Evolutionary conservation across 768 basidiomycete genomes (phyloP), one percentile per base, ranked within the genome.

Genomic region (Amylocystis lapponica): DNA sequence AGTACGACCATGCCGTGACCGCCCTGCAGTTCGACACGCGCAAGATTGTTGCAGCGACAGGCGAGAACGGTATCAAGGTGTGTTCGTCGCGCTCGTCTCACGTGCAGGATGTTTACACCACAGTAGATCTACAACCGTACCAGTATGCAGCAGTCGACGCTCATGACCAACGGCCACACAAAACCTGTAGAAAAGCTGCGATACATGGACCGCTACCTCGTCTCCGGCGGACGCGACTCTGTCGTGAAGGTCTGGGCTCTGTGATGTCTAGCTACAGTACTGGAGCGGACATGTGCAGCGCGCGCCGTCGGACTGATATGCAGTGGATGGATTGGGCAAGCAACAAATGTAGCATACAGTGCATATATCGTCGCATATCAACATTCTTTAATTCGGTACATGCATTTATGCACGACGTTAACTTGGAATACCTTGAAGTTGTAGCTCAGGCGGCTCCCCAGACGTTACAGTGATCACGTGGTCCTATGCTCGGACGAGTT

Each of bases 131-230:
- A 93, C 66, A 99, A 98, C 62, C 85, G 96, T 22, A 97, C 92
- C 7, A 90, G 82, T 49, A 81, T 85, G 71, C 87, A 94, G 56
- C 83, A 92, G 47, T 86, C 90, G 10, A 77, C 84, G 21, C 64
- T 99, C 35, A 62, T 75, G 33, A 90, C 86, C 5, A 98, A 97
- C 59, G 96, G 96, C n/a, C 96, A 99, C 63, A 87, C 77, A 14
- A 81, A 78, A 48, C 94, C 95, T 0, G 85, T 83, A 22, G 89
- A 93, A 65, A 77, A 76, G 51, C 69, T 98, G 49, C 78, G 96
- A 36, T 98, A 95, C 66, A 95, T 96, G 83, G 96, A 98, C 64
- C 81, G 86, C 36, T 99, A 96, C 65, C 71, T 97, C 35, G 83
- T 89, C 22, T 87, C 88, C 8, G 96, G 96, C 26, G 92, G 84